A percentile compares a stretch with the other conserved stretches of the same genome.
Conservation (phyloP, 495 filamentous ascomycete genomes). For the Aspergillus panamensis region DNA sequence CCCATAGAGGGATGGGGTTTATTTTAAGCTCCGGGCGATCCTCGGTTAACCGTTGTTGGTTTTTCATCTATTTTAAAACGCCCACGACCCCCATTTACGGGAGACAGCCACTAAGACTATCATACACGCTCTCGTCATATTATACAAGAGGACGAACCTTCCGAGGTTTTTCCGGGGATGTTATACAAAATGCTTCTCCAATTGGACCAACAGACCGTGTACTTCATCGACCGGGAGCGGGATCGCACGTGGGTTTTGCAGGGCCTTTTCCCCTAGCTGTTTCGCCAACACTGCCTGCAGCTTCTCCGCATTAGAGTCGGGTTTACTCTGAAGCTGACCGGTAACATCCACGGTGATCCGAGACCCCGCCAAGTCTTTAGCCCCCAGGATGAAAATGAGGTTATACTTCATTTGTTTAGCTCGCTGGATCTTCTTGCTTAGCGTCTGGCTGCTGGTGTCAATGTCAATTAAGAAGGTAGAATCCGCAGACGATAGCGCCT, state of each 20-base stretch:
- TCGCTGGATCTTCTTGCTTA: constrained; percentile 66
- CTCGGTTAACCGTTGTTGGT: constrained; percentile 1
- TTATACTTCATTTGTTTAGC: constrained; percentile 74
- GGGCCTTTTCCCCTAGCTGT: constrained; percentile 29
- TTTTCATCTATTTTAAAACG: background rate
- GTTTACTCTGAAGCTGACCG: constrained; percentile 44
- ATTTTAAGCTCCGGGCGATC: constrained; percentile 7
- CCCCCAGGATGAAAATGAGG: constrained; percentile 69
- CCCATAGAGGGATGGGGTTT: background rate
- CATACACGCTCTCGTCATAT: too few species aligned
- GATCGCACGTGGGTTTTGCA: constrained; percentile 39
- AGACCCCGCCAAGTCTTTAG: constrained; percentile 46
- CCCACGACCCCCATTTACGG: too few species aligned
- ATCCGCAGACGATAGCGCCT: constrained; percentile 37
- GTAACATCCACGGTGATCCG: constrained; percentile 46
- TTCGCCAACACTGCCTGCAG: constrained; percentile 31
- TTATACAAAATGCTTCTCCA: constrained; percentile 41
- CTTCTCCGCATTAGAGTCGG: constrained; percentile 28
- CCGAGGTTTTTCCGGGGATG: background rate
- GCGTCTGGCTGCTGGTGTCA: constrained; percentile 58
- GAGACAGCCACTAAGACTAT: too few species aligned
- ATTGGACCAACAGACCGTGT: constrained; percentile 37
- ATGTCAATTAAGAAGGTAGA: constrained; percentile 66
- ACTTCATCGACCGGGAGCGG: constrained; percentile 38
- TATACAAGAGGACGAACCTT: background rate